These are phyloP conservation scores for Fomitopsis palustris DNA, from an alignment of 1,284 basidiomycete genomes.

Conservation along the genomic window DNA sequence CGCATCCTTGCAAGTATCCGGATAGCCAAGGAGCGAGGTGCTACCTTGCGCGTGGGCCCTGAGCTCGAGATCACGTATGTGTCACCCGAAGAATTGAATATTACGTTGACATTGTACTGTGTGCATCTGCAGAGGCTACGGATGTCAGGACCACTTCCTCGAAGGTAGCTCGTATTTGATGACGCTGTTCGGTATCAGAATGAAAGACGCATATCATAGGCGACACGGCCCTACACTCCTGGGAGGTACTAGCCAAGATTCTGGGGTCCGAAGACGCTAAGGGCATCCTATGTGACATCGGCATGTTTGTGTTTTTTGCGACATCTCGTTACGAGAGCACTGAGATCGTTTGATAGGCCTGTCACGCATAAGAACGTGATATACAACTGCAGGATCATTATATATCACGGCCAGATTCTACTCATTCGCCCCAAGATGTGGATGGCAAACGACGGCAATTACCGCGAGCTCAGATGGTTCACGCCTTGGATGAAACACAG, in stretches of 20 bases:
- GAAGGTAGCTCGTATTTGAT: constrained; percentile 52
- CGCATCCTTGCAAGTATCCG: constrained; percentile 88
- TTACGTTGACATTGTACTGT: not conserved
- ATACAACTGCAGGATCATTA: constrained; percentile 94
- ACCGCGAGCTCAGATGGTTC: constrained; percentile 94
- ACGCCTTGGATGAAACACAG: constrained; percentile 92
- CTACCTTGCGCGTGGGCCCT: constrained; percentile 93
- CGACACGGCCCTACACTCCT: constrained; percentile 92
- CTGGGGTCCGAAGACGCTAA: constrained; percentile 72
- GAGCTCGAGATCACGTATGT: constrained; percentile 96
- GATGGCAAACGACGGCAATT: constrained; percentile 98
- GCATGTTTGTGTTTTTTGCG: constrained; percentile 64
- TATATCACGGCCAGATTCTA: constrained; percentile 83
- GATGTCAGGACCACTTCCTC: constrained; percentile 91
- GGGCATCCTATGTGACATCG: constrained; percentile 89
- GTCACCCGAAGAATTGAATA: not conserved
- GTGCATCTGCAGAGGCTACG: constrained; percentile 69
- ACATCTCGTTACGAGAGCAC: not conserved
- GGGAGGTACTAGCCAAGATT: constrained; percentile 90
- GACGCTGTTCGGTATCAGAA: not conserved
- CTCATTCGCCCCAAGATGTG: constrained; percentile 99
- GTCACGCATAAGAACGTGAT: constrained; percentile 95
- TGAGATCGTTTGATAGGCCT: constrained; percentile 60
- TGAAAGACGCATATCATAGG: constrained; percentile 42
- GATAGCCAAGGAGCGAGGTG: constrained; percentile 87